Conservation (phyloP, 352 stramenopile species). For the Pseudoperonospora humuli region DNA sequence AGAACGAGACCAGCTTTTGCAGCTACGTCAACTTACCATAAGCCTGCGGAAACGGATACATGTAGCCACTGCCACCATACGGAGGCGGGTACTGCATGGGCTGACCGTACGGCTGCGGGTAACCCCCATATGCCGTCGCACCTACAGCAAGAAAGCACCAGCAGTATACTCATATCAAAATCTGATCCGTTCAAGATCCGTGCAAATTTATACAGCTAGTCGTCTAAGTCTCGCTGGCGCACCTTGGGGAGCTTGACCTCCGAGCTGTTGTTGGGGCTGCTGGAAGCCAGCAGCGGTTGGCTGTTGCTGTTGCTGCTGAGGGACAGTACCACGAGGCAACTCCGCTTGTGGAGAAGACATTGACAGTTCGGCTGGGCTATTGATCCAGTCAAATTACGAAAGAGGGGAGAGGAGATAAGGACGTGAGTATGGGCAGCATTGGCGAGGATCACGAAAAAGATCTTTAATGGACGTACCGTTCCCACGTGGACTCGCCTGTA, state of each 20-base stretch:
- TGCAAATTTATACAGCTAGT: too few relatives aligned
- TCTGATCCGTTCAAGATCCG: background rate
- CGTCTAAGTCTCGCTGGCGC: background rate
- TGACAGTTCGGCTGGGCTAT: conserved; percentile 48
- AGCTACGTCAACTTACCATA: conserved; percentile 41
- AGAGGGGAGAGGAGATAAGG: background rate
- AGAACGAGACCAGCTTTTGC: too few relatives aligned
- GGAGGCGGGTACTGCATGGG: conserved; percentile 68
- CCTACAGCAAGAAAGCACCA: conserved; percentile 8
- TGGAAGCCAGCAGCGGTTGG: conserved; percentile 19
- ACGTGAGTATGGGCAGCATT: background rate
- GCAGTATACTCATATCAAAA: background rate
- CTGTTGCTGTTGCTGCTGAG: conserved; percentile 21
- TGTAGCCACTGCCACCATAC: conserved; percentile 69
- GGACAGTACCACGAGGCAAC: conserved; percentile 20
- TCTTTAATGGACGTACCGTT: conserved; percentile 40
- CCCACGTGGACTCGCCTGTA: conserved; percentile 87
- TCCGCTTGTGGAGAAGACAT: conserved; percentile 24
- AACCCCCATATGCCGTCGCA: conserved; percentile 51
- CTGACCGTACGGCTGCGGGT: conserved; percentile 70
- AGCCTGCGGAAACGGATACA: conserved; percentile 80
- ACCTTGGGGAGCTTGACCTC: conserved; percentile 40
- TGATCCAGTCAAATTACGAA: background rate
- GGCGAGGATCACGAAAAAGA: background rate
- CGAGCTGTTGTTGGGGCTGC: conserved; percentile 30